A percentile compares a stretch with the other conserved stretches of the same genome.
Evolutionary conservation across 2,329 filamentous ascomycete genomes (phyloP).

Genomic region (Aspergillus fumigatiaffinis): DNA sequence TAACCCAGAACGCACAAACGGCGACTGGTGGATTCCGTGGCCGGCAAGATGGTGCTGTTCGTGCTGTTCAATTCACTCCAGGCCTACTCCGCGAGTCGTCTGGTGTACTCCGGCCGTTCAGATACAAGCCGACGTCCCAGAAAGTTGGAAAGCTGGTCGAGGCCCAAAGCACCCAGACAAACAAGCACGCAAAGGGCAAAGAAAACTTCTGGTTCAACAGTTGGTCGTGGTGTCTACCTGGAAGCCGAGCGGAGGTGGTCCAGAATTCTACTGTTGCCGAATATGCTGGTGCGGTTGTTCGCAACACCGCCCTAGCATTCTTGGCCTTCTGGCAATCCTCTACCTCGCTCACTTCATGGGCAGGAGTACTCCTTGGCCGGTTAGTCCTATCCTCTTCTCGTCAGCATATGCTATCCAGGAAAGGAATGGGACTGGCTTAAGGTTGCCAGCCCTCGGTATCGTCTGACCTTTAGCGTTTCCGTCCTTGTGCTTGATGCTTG

Average conservation of each 20-base stretch:
- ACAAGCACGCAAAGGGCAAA: not conserved
- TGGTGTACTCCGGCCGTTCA: not conserved
- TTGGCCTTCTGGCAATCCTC: conserved; percentile 9
- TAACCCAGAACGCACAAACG: not conserved
- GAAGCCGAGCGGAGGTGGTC: not conserved
- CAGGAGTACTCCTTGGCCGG: conserved; percentile 10
- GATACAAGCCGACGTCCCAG: not conserved
- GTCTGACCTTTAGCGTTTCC: not conserved
- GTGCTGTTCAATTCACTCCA: not conserved
- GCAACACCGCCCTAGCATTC: conserved; percentile 1
- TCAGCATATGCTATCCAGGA: conserved; percentile 11
- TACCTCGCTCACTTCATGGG: conserved; percentile 9
- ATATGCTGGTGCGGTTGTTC: not conserved
- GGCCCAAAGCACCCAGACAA: not conserved
- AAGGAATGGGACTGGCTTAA: conserved; percentile 15
- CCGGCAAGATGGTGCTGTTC: not conserved
- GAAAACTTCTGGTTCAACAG: not conserved
- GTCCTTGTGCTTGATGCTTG: conserved; percentile 4
- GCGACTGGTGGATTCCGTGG: not conserved
- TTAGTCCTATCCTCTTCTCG: conserved; percentile 14
- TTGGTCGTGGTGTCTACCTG: not conserved
- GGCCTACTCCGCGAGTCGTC: not conserved
- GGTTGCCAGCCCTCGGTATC: not conserved
- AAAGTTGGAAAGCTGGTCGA: not conserved
- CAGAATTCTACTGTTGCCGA: not conserved